Evolutionary conservation across 805 yeast species (phyloP).

Genomic region (Cyberlindnera mycetangii): DNA sequence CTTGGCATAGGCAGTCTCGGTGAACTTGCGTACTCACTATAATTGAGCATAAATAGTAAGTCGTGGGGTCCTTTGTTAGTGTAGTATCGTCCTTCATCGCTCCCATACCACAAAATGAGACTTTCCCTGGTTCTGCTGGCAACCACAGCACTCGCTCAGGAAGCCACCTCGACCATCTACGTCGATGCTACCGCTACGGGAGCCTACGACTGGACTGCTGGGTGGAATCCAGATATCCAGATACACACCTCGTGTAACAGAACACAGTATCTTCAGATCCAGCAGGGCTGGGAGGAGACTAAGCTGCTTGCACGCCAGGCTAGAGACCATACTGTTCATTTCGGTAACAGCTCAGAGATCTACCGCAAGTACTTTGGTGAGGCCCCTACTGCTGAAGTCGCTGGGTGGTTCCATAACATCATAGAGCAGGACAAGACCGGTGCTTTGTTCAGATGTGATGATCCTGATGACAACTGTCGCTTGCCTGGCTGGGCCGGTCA

Average conservation of each 20-base stretch:
- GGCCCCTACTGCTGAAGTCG: conserved; percentile 34
- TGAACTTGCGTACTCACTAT: background rate
- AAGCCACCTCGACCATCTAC: conserved; percentile 14
- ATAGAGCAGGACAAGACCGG: conserved; percentile 34
- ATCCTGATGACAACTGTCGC: conserved; percentile 36
- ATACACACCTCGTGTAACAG: conserved; percentile 22
- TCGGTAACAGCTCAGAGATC: conserved; percentile 32
- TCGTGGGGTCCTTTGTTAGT: background rate
- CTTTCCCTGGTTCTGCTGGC: background rate
- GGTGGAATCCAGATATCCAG: conserved; percentile 21
- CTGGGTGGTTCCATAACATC: conserved; percentile 35
- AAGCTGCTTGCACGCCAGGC: conserved; percentile 34
- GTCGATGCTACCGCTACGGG: conserved; percentile 12
- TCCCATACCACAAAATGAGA: too few relatives aligned
- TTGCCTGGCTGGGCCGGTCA: conserved; percentile 38
- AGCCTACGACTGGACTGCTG: conserved; percentile 15
- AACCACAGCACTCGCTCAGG: conserved; percentile 4
- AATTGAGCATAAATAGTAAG: background rate
- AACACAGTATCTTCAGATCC: conserved; percentile 18
- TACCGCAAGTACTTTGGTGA: conserved; percentile 38
- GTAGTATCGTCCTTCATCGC: background rate
- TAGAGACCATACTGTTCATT: conserved; percentile 33
- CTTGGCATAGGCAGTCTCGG: background rate
- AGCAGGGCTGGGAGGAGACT: conserved; percentile 32
- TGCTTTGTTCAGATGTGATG: conserved; percentile 38